A percentile compares a stretch with the other conserved stretches of the same genome.
Evolutionary conservation across 768 basidiomycete species (phyloP).

Genomic region (Mycena venus): DNA sequence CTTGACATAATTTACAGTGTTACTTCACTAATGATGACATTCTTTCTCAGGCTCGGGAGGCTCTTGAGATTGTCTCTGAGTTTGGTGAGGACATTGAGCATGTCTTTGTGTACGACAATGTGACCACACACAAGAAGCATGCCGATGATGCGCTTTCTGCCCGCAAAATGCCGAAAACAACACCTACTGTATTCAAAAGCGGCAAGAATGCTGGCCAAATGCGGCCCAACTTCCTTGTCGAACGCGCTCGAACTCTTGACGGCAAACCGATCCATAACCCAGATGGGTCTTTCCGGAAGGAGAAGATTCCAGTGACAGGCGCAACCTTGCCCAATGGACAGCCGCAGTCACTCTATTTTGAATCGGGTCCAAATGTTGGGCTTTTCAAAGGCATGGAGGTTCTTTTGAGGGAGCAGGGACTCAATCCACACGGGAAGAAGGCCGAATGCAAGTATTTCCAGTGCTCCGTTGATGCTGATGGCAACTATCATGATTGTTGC

Average conservation of each 20-base stretch:
- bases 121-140: conserved; percentile 28
- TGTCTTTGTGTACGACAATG: conserved; percentile 22
- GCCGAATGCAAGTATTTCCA: no score
- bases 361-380: conserved; percentile 28
- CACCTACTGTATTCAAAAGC: not conserved
- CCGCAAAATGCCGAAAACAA: conserved; percentile 38
- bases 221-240: conserved; percentile 36
- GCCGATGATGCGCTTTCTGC: conserved; percentile 38
- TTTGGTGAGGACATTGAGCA: conserved; percentile 38
- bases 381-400: conserved; percentile 44
- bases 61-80: conserved; percentile 36
- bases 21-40: not conserved
- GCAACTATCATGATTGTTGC: no score
- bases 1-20: not conserved
- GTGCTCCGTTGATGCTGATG: no score
- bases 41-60: not conserved
- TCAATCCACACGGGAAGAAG: no score
- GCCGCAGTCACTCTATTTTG: conserved; percentile 36
- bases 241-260: not conserved
- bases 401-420: conserved; percentile 41
- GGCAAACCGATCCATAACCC: not conserved
- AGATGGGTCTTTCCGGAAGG: not conserved
- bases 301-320: not conserved
- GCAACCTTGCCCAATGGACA: not conserved
- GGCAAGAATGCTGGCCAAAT: conserved; percentile 2